Percentiles rank a stretch among this genome's conserved stretches.
Evolutionary conservation across 441 rosid genomes (phyloP).

Genomic region (Populus hybrid): DNA sequence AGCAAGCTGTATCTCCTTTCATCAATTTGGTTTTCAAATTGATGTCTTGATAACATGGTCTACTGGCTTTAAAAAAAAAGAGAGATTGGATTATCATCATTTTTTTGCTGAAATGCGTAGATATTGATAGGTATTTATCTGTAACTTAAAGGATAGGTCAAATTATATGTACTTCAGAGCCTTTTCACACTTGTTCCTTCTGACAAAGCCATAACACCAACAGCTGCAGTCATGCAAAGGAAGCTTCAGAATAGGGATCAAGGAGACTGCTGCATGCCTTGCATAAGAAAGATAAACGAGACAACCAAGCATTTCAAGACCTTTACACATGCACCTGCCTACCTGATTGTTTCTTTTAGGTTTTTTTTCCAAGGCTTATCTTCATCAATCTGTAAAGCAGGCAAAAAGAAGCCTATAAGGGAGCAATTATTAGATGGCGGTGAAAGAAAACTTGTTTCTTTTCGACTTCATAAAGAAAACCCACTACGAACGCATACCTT

Average conservation of each 20-base stretch:
- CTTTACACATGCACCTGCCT: slow-evolving; percentile 24
- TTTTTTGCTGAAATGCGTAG: not conserved
- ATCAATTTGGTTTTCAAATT: not conserved
- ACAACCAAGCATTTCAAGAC: slow-evolving; percentile 4
- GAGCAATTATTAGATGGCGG: slow-evolving; percentile 25
- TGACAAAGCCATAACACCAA: too few species aligned
- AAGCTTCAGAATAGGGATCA: not conserved
- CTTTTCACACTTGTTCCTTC: not conserved
- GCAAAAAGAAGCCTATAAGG: slow-evolving; percentile 11
- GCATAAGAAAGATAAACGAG: not conserved
- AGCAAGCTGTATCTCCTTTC: not conserved
- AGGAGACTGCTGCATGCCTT: not conserved
- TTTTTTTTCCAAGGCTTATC: slow-evolving; percentile 16
- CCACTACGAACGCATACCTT: slow-evolving; percentile 43
- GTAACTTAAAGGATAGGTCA: not conserved
- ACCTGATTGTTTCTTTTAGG: not conserved
- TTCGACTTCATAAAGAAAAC: slow-evolving; percentile 3
- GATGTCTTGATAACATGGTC: not conserved
- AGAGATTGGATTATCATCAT: not conserved
- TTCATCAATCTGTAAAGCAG: slow-evolving; percentile 20
- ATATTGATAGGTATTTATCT: not conserved
- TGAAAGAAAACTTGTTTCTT: slow-evolving; percentile 15
- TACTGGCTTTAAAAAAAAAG: not conserved
- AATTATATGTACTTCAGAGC: not conserved
- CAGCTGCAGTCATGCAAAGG: not conserved